phyloP scores from a whole-genome alignment of 306 rosid species.

The Comarum palustre region DNA sequence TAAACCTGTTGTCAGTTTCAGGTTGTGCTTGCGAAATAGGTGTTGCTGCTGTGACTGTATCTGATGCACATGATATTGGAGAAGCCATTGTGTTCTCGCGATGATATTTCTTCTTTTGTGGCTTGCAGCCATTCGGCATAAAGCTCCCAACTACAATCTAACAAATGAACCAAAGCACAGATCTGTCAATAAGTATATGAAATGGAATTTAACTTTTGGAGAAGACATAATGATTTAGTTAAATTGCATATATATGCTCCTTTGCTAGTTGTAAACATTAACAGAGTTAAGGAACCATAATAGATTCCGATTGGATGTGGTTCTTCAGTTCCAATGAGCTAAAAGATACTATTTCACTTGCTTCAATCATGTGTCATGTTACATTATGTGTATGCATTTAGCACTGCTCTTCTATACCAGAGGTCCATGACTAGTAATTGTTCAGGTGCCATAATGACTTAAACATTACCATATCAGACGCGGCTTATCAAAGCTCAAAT shows the following conservation, averaged over 20 bases:
- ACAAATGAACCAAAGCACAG: conserved; percentile 17
- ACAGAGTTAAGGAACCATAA: neutral
- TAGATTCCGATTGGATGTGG: neutral
- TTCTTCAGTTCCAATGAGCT: neutral
- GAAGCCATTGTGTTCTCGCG: conserved; percentile 40
- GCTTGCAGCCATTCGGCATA: conserved; percentile 43
- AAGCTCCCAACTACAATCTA: conserved; percentile 82
- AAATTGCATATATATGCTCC: neutral
- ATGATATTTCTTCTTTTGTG: conserved; percentile 50
- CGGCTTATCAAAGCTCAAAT: neutral
- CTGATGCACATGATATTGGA: conserved; percentile 37
- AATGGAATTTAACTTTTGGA: neutral
- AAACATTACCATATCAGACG: neutral
- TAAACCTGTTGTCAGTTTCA: conserved; percentile 22
- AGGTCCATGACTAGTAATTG: neutral
- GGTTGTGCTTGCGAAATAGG: conserved; percentile 56
- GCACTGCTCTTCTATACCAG: neutral
- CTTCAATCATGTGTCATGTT: neutral
- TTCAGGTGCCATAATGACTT: neutral
- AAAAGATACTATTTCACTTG: neutral
- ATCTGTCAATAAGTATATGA: neutral
- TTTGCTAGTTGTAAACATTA: neutral
- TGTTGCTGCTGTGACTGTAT: conserved; percentile 36
- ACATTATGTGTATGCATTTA: neutral
- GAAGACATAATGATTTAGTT: neutral